Percentiles rank a stretch among this genome's conserved stretches.
These are phyloP conservation scores for Diaporthe citriasiana DNA, from an alignment of 2,329 filamentous ascomycete species.

Conservation along the genomic window DNA sequence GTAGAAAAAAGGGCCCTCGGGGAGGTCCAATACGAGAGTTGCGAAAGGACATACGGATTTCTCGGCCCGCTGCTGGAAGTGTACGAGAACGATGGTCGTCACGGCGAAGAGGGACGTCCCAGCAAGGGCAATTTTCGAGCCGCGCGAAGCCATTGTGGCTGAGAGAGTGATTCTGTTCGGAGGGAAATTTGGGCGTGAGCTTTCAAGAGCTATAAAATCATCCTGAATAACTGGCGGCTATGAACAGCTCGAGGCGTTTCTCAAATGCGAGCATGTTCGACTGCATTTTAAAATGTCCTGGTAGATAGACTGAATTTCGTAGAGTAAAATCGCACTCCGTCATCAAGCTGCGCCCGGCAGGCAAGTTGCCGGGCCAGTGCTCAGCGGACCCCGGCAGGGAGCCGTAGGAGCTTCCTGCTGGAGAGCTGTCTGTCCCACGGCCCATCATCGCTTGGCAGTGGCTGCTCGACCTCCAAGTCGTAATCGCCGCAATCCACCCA, in stretches of 20 bases:
- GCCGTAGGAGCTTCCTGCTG: constrained; percentile 36
- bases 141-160: constrained; percentile 79
- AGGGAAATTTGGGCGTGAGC: not conserved
- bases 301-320: not conserved
- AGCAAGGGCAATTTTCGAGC: constrained; percentile 87
- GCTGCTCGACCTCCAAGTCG: constrained; percentile 19
- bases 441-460: constrained; percentile 40
- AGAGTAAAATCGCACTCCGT: constrained; percentile 22
- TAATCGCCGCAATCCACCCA: constrained; percentile 32
- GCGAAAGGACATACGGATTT: constrained; percentile 74
- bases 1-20: constrained; percentile 13
- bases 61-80: constrained; percentile 89
- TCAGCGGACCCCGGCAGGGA: constrained; percentile 11
- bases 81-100: constrained; percentile 85
- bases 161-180: too few relatives aligned
- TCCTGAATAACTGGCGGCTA: not conserved
- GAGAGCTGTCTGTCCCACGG: constrained; percentile 28
- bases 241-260: not conserved
- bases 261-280: not conserved
- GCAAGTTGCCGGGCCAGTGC: constrained; percentile 7
- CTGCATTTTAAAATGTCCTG: not conserved
- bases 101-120: constrained; percentile 83
- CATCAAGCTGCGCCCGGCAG: constrained; percentile 38
- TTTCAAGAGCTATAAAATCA: constrained; percentile 11
- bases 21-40: constrained; percentile 41